These are phyloP conservation scores for Remersonia thermophila DNA, from an alignment of 2,329 filamentous ascomycete genomes.

Conservation along the genomic window DNA sequence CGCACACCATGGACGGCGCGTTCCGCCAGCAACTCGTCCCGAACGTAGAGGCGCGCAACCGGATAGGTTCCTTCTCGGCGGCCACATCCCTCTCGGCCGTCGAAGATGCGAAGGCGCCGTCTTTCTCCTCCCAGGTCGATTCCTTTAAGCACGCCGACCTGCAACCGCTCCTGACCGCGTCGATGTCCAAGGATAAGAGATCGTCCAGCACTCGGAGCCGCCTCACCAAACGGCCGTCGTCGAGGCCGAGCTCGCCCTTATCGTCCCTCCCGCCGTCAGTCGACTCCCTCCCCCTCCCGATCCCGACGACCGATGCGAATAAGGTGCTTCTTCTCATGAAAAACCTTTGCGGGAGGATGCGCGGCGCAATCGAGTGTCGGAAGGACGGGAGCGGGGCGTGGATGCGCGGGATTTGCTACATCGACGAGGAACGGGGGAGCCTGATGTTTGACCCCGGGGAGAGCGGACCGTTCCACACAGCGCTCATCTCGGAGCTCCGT, in stretches of 20 bases:
- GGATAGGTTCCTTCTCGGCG: slow-evolving; percentile 60
- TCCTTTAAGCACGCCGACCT: slow-evolving; percentile 26
- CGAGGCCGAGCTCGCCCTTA: slow-evolving; percentile 46
- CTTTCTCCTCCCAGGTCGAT: slow-evolving; percentile 29
- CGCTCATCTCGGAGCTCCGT: slow-evolving; percentile 60
- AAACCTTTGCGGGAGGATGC: slow-evolving; percentile 65
- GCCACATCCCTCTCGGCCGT: slow-evolving; percentile 41
- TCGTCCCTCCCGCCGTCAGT: slow-evolving; percentile 42
- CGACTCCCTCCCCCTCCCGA: slow-evolving; percentile 46
- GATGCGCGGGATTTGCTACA: slow-evolving; percentile 61
- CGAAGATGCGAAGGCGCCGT: slow-evolving; percentile 28
- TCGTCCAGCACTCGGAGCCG: slow-evolving; percentile 30
- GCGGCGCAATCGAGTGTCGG: slow-evolving; percentile 63
- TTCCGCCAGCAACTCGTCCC: slow-evolving; percentile 35
- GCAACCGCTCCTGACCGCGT: slow-evolving; percentile 21
- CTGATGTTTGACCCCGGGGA: slow-evolving; percentile 64
- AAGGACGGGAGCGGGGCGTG: slow-evolving; percentile 48
- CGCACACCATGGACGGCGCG: slow-evolving; percentile 45
- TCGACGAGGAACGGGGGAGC: slow-evolving; percentile 63
- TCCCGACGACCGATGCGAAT: slow-evolving; percentile 55
- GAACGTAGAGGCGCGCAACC: slow-evolving; percentile 42
- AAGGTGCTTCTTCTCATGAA: slow-evolving; percentile 67
- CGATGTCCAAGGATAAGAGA: slow-evolving; percentile 34
- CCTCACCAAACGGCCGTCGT: slow-evolving; percentile 42
- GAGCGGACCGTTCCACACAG: slow-evolving; percentile 49